Percentiles rank a stretch among this genome's conserved stretches.
Evolutionary conservation across 805 yeast species (phyloP).

Genomic region (Ogataea nakhonphanomensis): DNA sequence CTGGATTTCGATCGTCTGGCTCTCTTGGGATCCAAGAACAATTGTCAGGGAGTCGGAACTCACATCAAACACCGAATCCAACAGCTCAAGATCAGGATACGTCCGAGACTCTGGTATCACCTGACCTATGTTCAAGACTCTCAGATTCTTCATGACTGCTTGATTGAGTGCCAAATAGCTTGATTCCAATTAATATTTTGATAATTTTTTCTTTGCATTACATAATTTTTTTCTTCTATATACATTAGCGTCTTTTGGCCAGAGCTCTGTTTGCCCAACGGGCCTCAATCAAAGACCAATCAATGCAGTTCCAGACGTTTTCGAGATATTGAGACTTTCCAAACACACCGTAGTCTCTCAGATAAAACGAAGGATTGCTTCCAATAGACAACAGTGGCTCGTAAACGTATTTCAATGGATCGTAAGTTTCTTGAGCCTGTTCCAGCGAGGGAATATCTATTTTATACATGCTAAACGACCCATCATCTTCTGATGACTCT

Average conservation of each 20-base stretch:
- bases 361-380: constrained; percentile 66
- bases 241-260: constrained; percentile 7
- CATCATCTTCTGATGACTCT: constrained; percentile 10
- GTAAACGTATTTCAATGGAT: constrained; percentile 37
- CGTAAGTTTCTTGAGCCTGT: constrained; percentile 41
- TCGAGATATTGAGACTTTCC: constrained; percentile 72
- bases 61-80: constrained; percentile 62
- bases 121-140: constrained; percentile 47
- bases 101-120: constrained; percentile 51
- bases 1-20: constrained; percentile 67
- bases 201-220: constrained; percentile 10
- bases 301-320: constrained; percentile 71
- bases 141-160: constrained; percentile 31
- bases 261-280: constrained; percentile 31
- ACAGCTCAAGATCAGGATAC: constrained; percentile 60
- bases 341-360: constrained; percentile 73
- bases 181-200: not conserved
- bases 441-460: constrained; percentile 33
- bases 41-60: constrained; percentile 70
- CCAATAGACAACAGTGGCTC: constrained; percentile 70
- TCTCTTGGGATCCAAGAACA: constrained; percentile 52
- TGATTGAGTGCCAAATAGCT: not conserved
- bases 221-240: constrained; percentile 10
- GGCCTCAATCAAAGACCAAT: constrained; percentile 74
- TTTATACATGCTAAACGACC: constrained; percentile 13